These are phyloP conservation scores for Immersiporthe knoxdaviesiana DNA, from an alignment of 2,329 filamentous ascomycete genomes.

Conservation along the genomic window DNA sequence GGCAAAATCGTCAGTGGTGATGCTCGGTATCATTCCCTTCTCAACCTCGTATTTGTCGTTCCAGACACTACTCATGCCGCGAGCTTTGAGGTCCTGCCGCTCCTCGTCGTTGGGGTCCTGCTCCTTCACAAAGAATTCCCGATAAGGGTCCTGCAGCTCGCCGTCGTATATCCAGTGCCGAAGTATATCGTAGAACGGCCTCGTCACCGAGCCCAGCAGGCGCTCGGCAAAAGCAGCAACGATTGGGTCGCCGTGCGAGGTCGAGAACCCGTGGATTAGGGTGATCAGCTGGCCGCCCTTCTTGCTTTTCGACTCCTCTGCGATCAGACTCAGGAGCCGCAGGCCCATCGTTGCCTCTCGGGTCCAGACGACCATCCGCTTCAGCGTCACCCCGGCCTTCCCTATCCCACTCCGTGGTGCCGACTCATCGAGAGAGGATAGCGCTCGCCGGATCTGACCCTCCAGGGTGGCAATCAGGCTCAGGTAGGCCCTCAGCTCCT, in stretches of 20 bases:
- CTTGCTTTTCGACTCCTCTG: slow-evolving; percentile 81
- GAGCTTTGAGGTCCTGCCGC: slow-evolving; percentile 53
- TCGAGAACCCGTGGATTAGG: slow-evolving; percentile 89
- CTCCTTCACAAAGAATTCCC: slow-evolving; percentile 93
- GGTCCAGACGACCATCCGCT: slow-evolving; percentile 96
- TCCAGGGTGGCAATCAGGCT: slow-evolving; percentile 90
- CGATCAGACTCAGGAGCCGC: slow-evolving; percentile 89
- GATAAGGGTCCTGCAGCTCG: slow-evolving; percentile 93
- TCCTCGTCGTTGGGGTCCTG: slow-evolving; percentile 61
- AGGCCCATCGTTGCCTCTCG: slow-evolving; percentile 95
- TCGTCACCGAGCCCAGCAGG: slow-evolving; percentile 81
- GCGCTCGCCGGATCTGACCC: slow-evolving; percentile 82
- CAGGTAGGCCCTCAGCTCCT: slow-evolving; percentile 86
- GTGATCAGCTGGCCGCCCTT: slow-evolving; percentile 92
- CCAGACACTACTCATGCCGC: slow-evolving; percentile 87
- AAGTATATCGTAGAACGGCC: slow-evolving; percentile 95
- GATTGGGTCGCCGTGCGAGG: slow-evolving; percentile 92
- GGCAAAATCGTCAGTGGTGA: slow-evolving; percentile 90
- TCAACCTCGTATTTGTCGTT: slow-evolving; percentile 94
- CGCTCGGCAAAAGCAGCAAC: slow-evolving; percentile 92
- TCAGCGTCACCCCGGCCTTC: slow-evolving; percentile 89
- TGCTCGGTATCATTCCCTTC: slow-evolving; percentile 85
- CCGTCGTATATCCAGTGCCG: slow-evolving; percentile 98
- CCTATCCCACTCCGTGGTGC: slow-evolving; percentile 72
- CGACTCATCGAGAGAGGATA: slow-evolving; percentile 72